Base-by-base conservation (phyloP, 495 filamentous ascomycete genomes). In the Podospora fimiseda region DNA sequence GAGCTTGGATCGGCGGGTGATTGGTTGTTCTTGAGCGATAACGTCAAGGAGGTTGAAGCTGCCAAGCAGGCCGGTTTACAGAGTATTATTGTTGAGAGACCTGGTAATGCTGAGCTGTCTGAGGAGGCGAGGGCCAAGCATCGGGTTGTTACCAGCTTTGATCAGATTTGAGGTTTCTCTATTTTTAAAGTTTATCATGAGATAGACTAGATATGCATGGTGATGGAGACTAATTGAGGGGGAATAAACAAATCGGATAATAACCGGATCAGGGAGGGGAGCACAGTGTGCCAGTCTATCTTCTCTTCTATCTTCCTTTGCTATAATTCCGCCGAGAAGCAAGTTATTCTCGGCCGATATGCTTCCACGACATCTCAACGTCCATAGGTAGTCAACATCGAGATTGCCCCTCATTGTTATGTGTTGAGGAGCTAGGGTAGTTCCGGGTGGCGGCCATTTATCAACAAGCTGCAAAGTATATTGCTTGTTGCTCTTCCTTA, bases 21-120 rank as follows among this genome's bases (percentile, higher is more conserved):
- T 53, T 83, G 83, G 72, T 66, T 86, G 21, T 89, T 89, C 61
- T 64, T 88, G 38, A 87, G 82, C 51, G 86, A 89, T 66, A 87
- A 84, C 59, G 72, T 81, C 23, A 82, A 77, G 59, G 85, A 89
- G 68, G 80, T 86, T 13, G 74, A 77, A 46, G 84, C 85, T 8
- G 85, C 85, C 27, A 78, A 71, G 57, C 62, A 63, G 53, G 82
- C 83, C 0, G 84, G 83, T 37, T 80, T 88, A 78, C 70, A 78
- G 58, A 73, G 78, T 54, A 62, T 77, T 15, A 64, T 88, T 20
- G 76, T 86, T 46, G 72, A 84, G 41, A 68, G 85, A 47, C 79
- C 80, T 4, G 86, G 85, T 21, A 88, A 89, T 64, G 70, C 76
- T 22, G 69, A 70, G 22, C 64, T 87, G 52, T 63, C 61, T 9